These are phyloP conservation scores for Heliosperma pusillum DNA, from an alignment of 148 eudicot genomes.

Conservation along the genomic window DNA sequence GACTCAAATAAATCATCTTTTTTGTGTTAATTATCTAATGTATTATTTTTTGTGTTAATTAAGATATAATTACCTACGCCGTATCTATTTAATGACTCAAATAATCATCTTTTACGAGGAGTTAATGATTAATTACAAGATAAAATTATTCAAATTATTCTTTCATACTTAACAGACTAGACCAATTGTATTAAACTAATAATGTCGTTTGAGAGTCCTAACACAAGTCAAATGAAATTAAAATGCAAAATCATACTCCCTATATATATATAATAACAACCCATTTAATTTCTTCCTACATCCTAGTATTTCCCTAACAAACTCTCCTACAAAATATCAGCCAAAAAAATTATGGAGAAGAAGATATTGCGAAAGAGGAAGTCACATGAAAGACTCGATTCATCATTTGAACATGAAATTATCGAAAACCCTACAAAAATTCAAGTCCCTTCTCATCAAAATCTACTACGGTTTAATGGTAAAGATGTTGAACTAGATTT, in stretches of 20 bases:
- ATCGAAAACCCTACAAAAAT: slow-evolving; percentile 6
- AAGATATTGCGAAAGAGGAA: neutral
- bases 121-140: too few species aligned
- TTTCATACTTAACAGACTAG: too few species aligned
- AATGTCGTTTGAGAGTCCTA: slow-evolving; percentile 1
- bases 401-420: neutral
- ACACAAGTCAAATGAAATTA: neutral
- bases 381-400: neutral
- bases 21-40: too few species aligned
- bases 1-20: too few species aligned
- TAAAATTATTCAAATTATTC: too few species aligned
- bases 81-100: neutral
- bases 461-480: too few species aligned
- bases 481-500: neutral
- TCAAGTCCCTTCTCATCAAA: neutral
- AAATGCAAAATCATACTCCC: neutral
- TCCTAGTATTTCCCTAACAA: neutral
- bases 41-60: too few species aligned
- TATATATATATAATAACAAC: neutral
- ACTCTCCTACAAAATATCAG: neutral
- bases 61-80: too few species aligned
- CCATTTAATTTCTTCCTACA: neutral
- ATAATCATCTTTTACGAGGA: neutral
- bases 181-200: too few species aligned
- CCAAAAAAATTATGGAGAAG: neutral